Conservation (phyloP, 2,329 filamentous ascomycete species). For the Fusarium illudens region DNA sequence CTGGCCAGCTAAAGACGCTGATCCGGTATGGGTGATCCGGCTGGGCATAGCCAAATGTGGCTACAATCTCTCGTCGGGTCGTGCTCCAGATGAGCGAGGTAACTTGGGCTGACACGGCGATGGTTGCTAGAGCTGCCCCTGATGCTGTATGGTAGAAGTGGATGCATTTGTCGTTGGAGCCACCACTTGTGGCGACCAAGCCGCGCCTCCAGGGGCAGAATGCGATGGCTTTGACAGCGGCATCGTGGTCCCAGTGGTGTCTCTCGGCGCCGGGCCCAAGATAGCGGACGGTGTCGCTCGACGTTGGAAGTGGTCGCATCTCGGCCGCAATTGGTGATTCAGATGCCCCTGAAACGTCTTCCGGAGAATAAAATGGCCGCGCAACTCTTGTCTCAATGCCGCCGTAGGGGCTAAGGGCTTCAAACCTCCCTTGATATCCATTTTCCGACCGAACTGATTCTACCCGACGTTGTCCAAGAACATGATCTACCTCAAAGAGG, state of each 20-base stretch:
- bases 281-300: conserved; percentile 52
- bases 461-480: conserved; percentile 50
- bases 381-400: conserved; percentile 24
- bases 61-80: conserved; percentile 85
- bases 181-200: conserved; percentile 88
- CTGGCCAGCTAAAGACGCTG: conserved; percentile 94
- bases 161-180: conserved; percentile 93
- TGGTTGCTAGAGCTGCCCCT: conserved; percentile 85
- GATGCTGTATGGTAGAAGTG: conserved; percentile 93
- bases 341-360: background rate
- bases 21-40: conserved; percentile 90
- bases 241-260: conserved; percentile 80
- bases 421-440: conserved; percentile 6
- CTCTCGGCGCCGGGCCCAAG: conserved; percentile 67
- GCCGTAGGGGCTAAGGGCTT: conserved; percentile 10
- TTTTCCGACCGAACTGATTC: background rate
- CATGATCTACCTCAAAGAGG: conserved; percentile 75
- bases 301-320: conserved; percentile 42
- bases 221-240: conserved; percentile 94
- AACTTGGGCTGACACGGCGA: conserved; percentile 91
- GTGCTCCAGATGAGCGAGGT: conserved; percentile 92
- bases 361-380: background rate
- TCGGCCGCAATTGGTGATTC: conserved; percentile 32
- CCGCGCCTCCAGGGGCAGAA: conserved; percentile 95
- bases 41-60: conserved; percentile 92